These are phyloP conservation scores for Posidonia oceanica DNA, from an alignment of 116 monocot genomes.

Conservation along the genomic window DNA sequence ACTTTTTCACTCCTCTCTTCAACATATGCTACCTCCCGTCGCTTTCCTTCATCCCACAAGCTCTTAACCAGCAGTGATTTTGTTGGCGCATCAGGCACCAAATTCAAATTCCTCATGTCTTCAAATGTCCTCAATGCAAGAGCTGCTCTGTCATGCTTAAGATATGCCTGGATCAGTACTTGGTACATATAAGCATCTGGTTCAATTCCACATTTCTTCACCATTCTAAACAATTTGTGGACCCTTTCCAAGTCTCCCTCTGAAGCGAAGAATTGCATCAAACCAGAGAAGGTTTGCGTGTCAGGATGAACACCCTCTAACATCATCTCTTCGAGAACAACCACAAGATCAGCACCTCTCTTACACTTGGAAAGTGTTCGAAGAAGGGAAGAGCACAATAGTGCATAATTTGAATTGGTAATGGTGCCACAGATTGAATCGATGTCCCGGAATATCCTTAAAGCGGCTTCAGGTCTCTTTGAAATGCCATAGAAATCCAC, in stretches of 20 bases:
- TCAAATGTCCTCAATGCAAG: slow-evolving; percentile 68
- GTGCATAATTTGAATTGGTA: slow-evolving; percentile 17
- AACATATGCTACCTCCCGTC: slow-evolving; percentile 61
- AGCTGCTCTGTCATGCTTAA: slow-evolving; percentile 50
- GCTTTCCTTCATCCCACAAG: slow-evolving; percentile 87
- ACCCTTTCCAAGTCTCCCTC: slow-evolving; percentile 61
- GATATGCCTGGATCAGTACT: slow-evolving; percentile 49
- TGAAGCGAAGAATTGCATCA: slow-evolving; percentile 65
- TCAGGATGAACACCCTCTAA: slow-evolving; percentile 28
- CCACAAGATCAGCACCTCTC: slow-evolving; percentile 35
- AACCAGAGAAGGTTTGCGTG: slow-evolving; percentile 68
- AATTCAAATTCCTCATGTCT: slow-evolving; percentile 48
- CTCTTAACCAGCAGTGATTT: slow-evolving; percentile 71
- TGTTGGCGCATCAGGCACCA: slow-evolving; percentile 30
- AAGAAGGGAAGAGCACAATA: slow-evolving; percentile 54
- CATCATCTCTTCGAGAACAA: slow-evolving; percentile 56
- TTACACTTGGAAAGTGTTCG: slow-evolving; percentile 59
- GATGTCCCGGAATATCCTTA: slow-evolving; percentile 36
- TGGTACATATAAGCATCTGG: slow-evolving; percentile 61
- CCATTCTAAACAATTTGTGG: slow-evolving; percentile 47
- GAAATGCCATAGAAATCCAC: slow-evolving; percentile 77
- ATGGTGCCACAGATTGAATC: slow-evolving; percentile 36
- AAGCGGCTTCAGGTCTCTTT: slow-evolving; percentile 47
- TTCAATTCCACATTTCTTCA: slow-evolving; percentile 47
- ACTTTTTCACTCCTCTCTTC: slow-evolving; percentile 56